These are phyloP conservation scores for Bruguiera hainesii DNA, from an alignment of 441 rosid species.

Conservation along the genomic window DNA sequence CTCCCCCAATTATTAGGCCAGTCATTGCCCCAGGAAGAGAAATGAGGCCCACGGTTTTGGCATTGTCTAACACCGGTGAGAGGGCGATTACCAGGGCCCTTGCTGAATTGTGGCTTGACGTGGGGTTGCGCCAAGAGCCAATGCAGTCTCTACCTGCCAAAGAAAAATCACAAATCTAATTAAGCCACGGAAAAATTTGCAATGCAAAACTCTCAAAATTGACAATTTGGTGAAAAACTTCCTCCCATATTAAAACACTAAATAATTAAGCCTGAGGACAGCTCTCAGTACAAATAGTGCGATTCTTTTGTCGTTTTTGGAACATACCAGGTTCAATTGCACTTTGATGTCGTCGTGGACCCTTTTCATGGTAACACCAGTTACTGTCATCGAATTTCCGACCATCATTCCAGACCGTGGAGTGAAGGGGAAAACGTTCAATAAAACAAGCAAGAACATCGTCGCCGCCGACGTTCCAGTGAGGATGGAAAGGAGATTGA, in stretches of 20 bases:
- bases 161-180: background rate
- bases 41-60: constrained; percentile 83
- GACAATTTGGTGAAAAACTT: background rate
- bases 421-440: constrained; percentile 82
- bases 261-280: no score
- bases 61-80: constrained; percentile 80
- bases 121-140: constrained; percentile 91
- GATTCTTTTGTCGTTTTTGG: background rate
- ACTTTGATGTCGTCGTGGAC: constrained; percentile 81
- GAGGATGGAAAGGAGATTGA: constrained; percentile 31
- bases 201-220: no score
- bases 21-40: constrained; percentile 93
- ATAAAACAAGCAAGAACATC: constrained; percentile 59
- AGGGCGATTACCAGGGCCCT: constrained; percentile 67
- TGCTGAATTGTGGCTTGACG: constrained; percentile 65
- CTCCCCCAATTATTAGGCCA: constrained; percentile 91
- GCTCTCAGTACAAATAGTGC: background rate
- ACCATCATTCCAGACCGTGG: constrained; percentile 96
- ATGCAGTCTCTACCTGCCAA: constrained; percentile 72
- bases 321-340: constrained; percentile 55
- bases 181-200: background rate
- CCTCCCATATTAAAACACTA: background rate
- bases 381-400: constrained; percentile 82
- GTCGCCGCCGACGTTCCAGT: constrained; percentile 63
- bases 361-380: constrained; percentile 83